Evolutionary conservation across 2,329 filamentous ascomycete genomes (phyloP), one percentile per base, ranked within the genome.

Genomic region (Fusarium solani-melongenae): DNA sequence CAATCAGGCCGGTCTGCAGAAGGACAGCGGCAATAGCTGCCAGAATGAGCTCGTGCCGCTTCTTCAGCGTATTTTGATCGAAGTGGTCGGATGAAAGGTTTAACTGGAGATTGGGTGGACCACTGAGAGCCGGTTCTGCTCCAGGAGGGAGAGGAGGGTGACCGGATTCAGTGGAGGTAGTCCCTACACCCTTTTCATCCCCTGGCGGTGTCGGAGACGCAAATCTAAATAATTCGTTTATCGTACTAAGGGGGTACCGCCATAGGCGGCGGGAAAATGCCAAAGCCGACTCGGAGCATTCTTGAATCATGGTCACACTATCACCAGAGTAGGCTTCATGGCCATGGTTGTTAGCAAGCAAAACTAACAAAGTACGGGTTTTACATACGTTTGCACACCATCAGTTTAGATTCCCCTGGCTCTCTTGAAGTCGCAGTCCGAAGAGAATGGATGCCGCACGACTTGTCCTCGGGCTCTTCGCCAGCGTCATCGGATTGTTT

Each of bases 351-450:
- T 44, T 44, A 44, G 20, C 39, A 0, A 44, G 0, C 1, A 44
- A 15, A 2, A 15, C 12, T 20, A 44, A 44, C 12, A 5, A 15
- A 22, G 6, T 9, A 9, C 20, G 20, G 12, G 6, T 22, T 44
- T 44, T 6, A 44, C 39, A 22, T 22, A 44, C 39, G 20, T 44
- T 44, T 44, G 3, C 20, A 44, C 3, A 22, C 39, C 39, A 44
- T 44, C 20, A 22, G 12, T 22, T 22, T 22, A 44, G 39, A 44
- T 0, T 15, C 39, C 4, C 20, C 12, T 2, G 12, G 20, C 20
- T 9, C 7, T n/a, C 20, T 15, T 9, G 20, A 44, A 24, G 20
- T 22, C 0, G 39, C 39, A 0, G 39, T 44, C 4, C 6, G 12
- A 24, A 44, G 39, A 22, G 39, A 44, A 14, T 24, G 39, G 20